These are phyloP conservation scores for Microbotryomycetes sp. DNA, from an alignment of 1,284 basidiomycete genomes.

Conservation along the genomic window DNA sequence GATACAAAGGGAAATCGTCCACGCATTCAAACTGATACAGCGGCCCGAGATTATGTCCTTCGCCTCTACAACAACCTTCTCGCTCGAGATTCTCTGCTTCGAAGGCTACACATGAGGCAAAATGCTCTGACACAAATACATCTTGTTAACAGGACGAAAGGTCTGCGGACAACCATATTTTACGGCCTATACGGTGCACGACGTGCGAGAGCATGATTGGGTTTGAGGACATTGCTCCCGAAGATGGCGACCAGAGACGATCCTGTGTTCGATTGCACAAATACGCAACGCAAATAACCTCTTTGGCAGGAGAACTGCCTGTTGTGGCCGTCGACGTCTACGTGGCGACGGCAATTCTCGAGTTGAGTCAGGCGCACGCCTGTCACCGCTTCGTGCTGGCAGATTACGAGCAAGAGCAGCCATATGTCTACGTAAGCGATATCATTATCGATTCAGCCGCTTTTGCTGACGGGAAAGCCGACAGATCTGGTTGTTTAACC, in stretches of 20 bases:
- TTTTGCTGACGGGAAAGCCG: neutral
- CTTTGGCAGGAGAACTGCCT: neutral
- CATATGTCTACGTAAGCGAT: conserved; percentile 61
- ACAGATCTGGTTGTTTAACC: conserved; percentile 82
- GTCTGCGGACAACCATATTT: conserved; percentile 7
- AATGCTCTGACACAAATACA: conserved; percentile 43
- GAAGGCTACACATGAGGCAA: conserved; percentile 78
- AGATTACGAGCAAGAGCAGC: conserved; percentile 70
- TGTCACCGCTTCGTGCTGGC: conserved; percentile 76
- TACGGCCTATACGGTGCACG: neutral
- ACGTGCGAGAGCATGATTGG: neutral
- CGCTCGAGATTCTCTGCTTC: conserved; percentile 57
- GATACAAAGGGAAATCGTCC: neutral
- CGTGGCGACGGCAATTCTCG: conserved; percentile 63
- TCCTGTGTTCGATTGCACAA: conserved; percentile 31
- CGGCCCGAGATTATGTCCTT: conserved; percentile 26
- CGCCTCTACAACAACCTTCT: conserved; percentile 63
- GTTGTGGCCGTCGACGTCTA: conserved; percentile 17
- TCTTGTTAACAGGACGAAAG: neutral
- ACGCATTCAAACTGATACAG: conserved; percentile 35
- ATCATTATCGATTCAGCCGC: neutral
- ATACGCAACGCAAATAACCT: conserved; percentile 27
- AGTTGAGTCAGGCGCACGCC: conserved; percentile 78
- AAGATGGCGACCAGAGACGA: neutral
- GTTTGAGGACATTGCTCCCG: neutral